Evolutionary conservation across 192 early-diverging fungal species (phyloP).

Genomic region (Paraglomus occultum): DNA sequence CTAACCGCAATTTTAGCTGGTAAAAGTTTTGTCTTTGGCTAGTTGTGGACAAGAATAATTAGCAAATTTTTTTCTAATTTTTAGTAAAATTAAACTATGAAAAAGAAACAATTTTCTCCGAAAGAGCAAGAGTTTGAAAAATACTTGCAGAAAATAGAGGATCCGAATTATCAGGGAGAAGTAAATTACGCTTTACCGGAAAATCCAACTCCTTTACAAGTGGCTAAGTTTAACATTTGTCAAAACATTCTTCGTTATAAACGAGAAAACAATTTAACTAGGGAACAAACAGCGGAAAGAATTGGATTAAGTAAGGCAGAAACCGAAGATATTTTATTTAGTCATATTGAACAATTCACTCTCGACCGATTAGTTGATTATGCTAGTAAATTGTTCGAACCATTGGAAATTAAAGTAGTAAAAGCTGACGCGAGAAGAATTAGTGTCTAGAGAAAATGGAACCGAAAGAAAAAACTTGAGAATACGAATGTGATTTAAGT

Average conservation of each 20-base stretch:
- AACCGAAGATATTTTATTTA: conserved; percentile 5
- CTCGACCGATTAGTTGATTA: background rate
- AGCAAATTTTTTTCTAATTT: no score
- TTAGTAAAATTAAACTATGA: no score
- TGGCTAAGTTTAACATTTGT: conserved; percentile 8
- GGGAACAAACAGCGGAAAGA: background rate
- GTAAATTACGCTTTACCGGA: background rate
- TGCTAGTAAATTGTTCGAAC: background rate
- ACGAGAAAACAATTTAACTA: background rate
- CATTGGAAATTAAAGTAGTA: no score
- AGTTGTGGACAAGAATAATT: no score
- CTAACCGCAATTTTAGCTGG: no score
- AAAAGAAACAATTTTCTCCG: no score
- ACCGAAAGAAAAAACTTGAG: no score
- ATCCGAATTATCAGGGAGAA: background rate
- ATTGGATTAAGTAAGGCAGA: background rate
- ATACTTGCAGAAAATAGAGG: background rate
- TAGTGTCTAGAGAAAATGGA: no score
- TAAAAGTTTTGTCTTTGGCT: no score
- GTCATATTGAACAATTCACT: conserved; percentile 5
- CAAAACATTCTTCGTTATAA: conserved; percentile 2
- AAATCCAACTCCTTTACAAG: background rate
- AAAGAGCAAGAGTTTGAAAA: no score
- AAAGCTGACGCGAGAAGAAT: no score
- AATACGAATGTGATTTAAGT: no score